Base-by-base conservation (phyloP, 192 early-diverging fungal genomes). In the Backusella psychrophila region DNA sequence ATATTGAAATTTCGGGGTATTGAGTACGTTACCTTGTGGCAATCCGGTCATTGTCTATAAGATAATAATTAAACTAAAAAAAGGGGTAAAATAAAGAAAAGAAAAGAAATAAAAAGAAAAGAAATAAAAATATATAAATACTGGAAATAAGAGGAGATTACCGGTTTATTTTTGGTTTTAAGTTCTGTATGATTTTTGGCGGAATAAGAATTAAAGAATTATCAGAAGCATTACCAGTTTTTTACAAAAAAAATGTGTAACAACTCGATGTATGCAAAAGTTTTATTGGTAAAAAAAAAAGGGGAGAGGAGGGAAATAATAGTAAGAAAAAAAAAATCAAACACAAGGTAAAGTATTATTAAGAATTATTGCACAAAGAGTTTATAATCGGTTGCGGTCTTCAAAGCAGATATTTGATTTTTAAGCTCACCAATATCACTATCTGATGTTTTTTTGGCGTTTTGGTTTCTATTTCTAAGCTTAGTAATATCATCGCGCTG, bases 331-430 rank as follows among this genome's bases (percentile, higher is more conserved):
- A 42, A 42, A 42, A 42, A 71, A 17, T 23, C 34, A 71, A 42
- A 36, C n/a, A 35, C n/a, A 71, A 41, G 69, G 23, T 71, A 71
- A 41, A 39, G 69, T 42, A 39, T 23, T 42, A 39, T 23, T 41
- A 33, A 33, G 14, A 31, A 49, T 72, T 46, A 59, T 73, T 73
- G 33, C 44, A 73, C 49, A 73, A 31, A 52, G 35, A 59, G 53
- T 59, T 52, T 59, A 38, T 73, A 73, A 49, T 59, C 49, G 35
- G 72, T 59, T 19, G 53, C 46, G 19, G 93, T 91, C 70, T 88
- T 84, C 26, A 95, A 82, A 41, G 86, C 85, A 36, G 90, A 85
- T 53, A 94, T 92, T 81, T 96, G 92, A 67, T 92, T 92, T 80
- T 89, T 88, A 23, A 96, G 85, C 29, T 87, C 90, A 17, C 84